Evolutionary conservation across 768 basidiomycete genomes (phyloP).

Genomic region (Psilocybe cyanescens): DNA sequence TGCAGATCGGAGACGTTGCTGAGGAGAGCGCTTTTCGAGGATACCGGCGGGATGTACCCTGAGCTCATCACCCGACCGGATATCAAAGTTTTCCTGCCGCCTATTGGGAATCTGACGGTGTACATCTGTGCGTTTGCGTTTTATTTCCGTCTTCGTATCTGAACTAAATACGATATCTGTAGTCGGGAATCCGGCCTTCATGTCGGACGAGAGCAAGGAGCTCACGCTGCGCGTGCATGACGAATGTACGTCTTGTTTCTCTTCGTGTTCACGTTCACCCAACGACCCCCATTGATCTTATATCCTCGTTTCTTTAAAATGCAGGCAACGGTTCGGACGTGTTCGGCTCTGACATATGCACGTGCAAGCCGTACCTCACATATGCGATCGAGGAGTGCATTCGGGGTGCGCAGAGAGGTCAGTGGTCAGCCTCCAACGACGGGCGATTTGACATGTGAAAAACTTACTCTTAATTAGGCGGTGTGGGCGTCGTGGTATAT

Average conservation of each 20-base stretch:
- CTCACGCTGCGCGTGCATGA: constrained; percentile 91
- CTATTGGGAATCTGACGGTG: constrained; percentile 89
- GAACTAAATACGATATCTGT: background rate
- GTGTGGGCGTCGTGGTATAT: constrained; percentile 92
- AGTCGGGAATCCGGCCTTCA: constrained; percentile 86
- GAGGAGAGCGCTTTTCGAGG: constrained; percentile 92
- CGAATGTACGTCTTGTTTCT: constrained; percentile 62
- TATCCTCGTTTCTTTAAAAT: too few species aligned
- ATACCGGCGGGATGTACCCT: constrained; percentile 95
- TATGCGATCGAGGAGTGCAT: constrained; percentile 96
- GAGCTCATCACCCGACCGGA: constrained; percentile 95
- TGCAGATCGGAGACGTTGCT: constrained; percentile 79
- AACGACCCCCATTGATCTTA: too few species aligned
- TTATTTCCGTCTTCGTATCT: too few species aligned
- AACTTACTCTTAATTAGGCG: constrained; percentile 44
- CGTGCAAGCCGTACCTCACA: constrained; percentile 90
- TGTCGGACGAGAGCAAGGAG: constrained; percentile 77
- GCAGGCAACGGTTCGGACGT: constrained; percentile 93
- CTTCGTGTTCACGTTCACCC: background rate
- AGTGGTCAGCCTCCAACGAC: background rate
- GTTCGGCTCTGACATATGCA: constrained; percentile 92
- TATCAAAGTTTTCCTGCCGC: constrained; percentile 94
- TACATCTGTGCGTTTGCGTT: constrained; percentile 73
- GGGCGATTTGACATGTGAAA: too few species aligned
- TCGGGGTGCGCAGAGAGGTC: constrained; percentile 58